Evolutionary conservation across 176 grass and related monocot species (phyloP).

Genomic region (Triticum turgidum): DNA sequence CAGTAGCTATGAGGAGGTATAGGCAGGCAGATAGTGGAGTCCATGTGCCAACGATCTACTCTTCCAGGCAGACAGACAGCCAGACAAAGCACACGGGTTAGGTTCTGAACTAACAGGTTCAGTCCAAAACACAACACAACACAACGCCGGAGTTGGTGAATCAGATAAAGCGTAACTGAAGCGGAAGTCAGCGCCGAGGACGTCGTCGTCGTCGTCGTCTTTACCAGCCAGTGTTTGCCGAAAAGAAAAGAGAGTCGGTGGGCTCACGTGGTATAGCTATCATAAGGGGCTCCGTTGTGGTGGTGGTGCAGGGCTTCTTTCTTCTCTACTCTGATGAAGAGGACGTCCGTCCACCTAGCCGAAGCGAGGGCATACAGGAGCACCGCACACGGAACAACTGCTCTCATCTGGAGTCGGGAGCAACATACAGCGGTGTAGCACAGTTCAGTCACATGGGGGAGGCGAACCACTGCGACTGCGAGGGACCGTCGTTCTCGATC

Average conservation of each 20-base stretch:
- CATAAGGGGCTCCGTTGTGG: neutral
- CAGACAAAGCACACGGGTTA: neutral
- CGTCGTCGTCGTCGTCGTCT: neutral
- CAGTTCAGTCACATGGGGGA: neutral
- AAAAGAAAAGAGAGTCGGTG: too few species aligned
- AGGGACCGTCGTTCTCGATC: neutral
- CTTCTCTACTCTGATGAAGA: neutral
- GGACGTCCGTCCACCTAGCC: conserved; percentile 9
- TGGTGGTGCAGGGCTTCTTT: neutral
- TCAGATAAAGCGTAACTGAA: conserved; percentile 6
- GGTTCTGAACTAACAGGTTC: neutral
- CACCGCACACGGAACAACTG: neutral
- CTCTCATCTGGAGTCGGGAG: neutral
- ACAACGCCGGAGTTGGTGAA: neutral
- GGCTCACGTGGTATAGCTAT: conserved; percentile 28
- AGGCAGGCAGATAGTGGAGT: neutral
- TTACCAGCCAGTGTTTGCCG: too few species aligned
- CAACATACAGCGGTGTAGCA: neutral
- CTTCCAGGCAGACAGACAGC: neutral
- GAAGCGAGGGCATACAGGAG: conserved; percentile 25
- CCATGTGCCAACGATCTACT: neutral
- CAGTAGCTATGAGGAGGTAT: too few species aligned
- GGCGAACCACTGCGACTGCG: neutral
- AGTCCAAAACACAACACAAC: neutral
- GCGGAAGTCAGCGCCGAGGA: conserved; percentile 1